Conservation (phyloP, 2,329 filamentous ascomycete species). For the Gliomastix tumulicola region DNA sequence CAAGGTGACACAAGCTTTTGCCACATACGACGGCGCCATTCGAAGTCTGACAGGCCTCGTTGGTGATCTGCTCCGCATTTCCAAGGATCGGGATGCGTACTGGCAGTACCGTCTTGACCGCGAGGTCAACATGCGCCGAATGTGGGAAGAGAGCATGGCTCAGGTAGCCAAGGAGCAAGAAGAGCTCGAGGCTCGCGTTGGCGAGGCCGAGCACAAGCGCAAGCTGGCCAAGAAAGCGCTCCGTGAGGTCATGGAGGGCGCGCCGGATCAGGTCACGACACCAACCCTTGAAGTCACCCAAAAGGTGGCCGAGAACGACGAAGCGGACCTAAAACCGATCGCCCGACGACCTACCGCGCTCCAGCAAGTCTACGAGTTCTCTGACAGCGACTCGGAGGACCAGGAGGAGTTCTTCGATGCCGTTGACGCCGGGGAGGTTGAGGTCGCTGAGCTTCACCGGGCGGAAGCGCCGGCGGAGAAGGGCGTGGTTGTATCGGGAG, state of each 20-base stretch:
- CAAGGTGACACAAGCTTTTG: conserved; percentile 67
- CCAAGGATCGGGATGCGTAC: conserved; percentile 87
- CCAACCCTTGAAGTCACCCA: conserved; percentile 17
- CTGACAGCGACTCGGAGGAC: conserved; percentile 73
- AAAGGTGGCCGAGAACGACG: conserved; percentile 20
- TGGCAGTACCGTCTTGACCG: conserved; percentile 95
- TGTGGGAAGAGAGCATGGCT: conserved; percentile 99
- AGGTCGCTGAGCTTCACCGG: conserved; percentile 63
- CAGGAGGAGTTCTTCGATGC: conserved; percentile 92
- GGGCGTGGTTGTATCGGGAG: conserved; percentile 31
- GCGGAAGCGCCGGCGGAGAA: conserved; percentile 44
- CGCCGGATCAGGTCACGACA: conserved; percentile 24
- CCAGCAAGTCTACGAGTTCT: conserved; percentile 60
- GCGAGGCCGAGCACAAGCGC: conserved; percentile 84
- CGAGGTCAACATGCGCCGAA: conserved; percentile 81
- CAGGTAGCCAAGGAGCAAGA: conserved; percentile 94
- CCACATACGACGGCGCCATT: conserved; percentile 84
- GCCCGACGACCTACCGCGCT: conserved; percentile 58
- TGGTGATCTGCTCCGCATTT: conserved; percentile 83
- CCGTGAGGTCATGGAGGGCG: conserved; percentile 69
- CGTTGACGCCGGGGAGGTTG: conserved; percentile 85
- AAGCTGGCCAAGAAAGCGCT: conserved; percentile 85
- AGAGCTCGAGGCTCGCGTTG: conserved; percentile 77
- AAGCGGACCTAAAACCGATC: conserved; percentile 24
- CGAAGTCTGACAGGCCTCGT: conserved; percentile 79